Conservation (phyloP, 768 basidiomycete species). For the Lentinula guzmanii region DNA sequence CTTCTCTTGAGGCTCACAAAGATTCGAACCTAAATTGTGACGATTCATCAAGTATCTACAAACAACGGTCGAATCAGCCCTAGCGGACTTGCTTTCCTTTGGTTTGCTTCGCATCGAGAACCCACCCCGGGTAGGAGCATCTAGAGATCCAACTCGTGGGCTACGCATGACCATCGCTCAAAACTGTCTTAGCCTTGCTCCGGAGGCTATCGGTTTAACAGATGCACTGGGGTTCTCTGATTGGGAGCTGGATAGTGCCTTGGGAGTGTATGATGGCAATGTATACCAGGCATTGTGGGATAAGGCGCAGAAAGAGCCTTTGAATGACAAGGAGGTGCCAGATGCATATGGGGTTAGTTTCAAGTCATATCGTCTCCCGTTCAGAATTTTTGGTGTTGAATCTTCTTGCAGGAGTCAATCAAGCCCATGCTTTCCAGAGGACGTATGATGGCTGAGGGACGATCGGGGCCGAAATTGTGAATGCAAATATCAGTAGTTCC, state of each 20-base stretch:
- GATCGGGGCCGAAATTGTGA: constrained; percentile 23
- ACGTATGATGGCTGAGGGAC: constrained; percentile 23
- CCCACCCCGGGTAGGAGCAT: constrained; percentile 5
- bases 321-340: constrained; percentile 47
- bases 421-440: constrained; percentile 48
- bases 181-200: constrained; percentile 47
- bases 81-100: constrained; percentile 57
- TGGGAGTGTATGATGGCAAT: constrained; percentile 58
- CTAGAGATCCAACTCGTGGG: constrained; percentile 36
- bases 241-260: constrained; percentile 67
- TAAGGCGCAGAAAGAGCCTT: constrained; percentile 49
- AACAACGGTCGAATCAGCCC: constrained; percentile 44
- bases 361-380: not conserved
- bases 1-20: not conserved
- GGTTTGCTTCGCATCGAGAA: constrained; percentile 27
- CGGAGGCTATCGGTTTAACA: constrained; percentile 60
- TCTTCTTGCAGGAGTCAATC: constrained; percentile 33
- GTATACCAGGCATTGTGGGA: constrained; percentile 68
- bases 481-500: not conserved
- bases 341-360: constrained; percentile 49
- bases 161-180: constrained; percentile 45
- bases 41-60: constrained; percentile 46
- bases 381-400: not conserved
- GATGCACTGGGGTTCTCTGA: constrained; percentile 74
- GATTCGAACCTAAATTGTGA: too few relatives aligned